Percentiles rank a stretch among this genome's conserved stretches.
Evolutionary conservation across 768 basidiomycete genomes (phyloP).

Genomic region (Suillus plorans): DNA sequence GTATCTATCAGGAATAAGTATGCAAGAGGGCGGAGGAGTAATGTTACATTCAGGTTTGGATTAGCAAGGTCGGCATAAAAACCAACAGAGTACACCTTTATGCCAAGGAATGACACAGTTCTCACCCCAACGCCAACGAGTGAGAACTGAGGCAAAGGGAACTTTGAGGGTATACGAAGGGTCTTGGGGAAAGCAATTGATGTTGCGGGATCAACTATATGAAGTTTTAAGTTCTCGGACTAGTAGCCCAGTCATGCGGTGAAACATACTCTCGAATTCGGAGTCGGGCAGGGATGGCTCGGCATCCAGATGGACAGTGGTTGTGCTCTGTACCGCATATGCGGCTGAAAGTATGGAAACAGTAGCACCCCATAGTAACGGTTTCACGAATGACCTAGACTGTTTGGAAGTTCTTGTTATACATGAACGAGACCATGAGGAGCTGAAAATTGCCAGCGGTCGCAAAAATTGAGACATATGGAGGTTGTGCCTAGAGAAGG

Average conservation of each 20-base stretch:
- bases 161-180: conserved; percentile 62
- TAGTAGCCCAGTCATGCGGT: not conserved
- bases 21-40: not conserved
- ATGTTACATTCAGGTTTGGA: conserved; percentile 55
- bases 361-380: conserved; percentile 33
- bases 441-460: conserved; percentile 2
- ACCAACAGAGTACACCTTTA: conserved; percentile 87
- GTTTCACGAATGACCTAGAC: conserved; percentile 16
- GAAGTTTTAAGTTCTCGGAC: not conserved
- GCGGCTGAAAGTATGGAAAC: conserved; percentile 32
- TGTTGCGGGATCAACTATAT: conserved; percentile 69
- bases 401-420: conserved; percentile 1
- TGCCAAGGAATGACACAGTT: conserved; percentile 83
- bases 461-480: conserved; percentile 6
- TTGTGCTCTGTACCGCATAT: conserved; percentile 24
- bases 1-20: not conserved
- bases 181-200: conserved; percentile 71
- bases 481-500: not conserved
- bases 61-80: conserved; percentile 86
- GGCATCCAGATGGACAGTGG: conserved; percentile 49
- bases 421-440: conserved; percentile 7
- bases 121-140: conserved; percentile 85
- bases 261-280: conserved; percentile 24
- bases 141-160: conserved; percentile 58
- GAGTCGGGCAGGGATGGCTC: conserved; percentile 18